These are phyloP conservation scores for Haplosporangium sp. DNA, from an alignment of 371 early-diverging fungal genomes.

Conservation along the genomic window DNA sequence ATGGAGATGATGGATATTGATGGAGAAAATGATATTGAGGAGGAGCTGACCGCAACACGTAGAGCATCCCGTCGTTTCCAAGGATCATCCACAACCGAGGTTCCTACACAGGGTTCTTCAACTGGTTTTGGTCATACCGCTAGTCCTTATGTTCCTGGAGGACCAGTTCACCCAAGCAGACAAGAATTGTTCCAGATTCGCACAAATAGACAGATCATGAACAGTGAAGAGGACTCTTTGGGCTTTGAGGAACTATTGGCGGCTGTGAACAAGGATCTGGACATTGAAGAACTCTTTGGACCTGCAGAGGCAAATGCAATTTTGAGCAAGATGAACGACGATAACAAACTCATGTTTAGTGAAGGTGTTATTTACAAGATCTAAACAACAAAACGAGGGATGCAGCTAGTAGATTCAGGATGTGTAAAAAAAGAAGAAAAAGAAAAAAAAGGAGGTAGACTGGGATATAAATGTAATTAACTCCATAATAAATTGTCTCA, in stretches of 20 bases:
- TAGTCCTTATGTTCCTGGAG: constrained; percentile 39
- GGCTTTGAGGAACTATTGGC: constrained; percentile 58
- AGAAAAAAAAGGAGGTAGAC: neutral
- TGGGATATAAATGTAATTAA: neutral
- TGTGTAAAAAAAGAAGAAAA: neutral
- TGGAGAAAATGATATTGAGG: constrained; percentile 56
- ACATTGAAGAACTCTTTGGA: constrained; percentile 54
- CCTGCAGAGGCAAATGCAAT: constrained; percentile 63
- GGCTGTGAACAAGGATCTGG: constrained; percentile 59
- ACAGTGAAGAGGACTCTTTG: constrained; percentile 44
- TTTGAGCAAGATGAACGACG: constrained; percentile 67
- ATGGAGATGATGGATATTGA: constrained; percentile 59
- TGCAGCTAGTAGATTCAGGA: neutral
- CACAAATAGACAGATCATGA: constrained; percentile 35
- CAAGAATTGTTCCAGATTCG: constrained; percentile 27
- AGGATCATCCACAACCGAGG: constrained; percentile 14
- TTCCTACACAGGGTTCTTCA: constrained; percentile 35
- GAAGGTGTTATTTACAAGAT: constrained; percentile 74
- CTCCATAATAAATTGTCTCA: neutral
- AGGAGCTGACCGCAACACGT: constrained; percentile 53
- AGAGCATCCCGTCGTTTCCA: constrained; percentile 34
- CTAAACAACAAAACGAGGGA: constrained; percentile 59
- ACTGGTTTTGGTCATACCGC: constrained; percentile 5
- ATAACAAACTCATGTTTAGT: constrained; percentile 80
- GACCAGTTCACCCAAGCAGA: constrained; percentile 41